Base-by-base conservation (phyloP, 257 asterid genomes). In the Scutellaria galericulata region DNA sequence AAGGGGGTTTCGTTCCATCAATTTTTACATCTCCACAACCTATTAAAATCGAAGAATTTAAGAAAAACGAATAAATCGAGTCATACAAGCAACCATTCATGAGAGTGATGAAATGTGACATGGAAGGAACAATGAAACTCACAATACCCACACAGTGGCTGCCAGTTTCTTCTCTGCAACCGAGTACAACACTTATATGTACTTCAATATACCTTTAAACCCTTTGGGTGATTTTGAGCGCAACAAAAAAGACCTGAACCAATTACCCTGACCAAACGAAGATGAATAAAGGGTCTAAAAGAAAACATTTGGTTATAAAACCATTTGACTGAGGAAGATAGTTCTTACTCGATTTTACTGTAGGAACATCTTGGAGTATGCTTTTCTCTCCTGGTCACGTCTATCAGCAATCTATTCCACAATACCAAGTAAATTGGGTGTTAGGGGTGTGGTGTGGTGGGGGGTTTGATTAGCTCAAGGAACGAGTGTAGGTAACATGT, bases 301-400 rank as follows among this genome's bases (percentile, higher is more conserved):
- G n/a, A 55, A 5, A 65, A 22, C 7, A 37, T 2, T 35, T 5
- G 37, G 24, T 37, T 9, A 3, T 41, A 12, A 11, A 41, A 41
- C 51, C 71, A 7, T 18, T 20, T 60, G 37, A 53, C 65, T 54
- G 31, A 27, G 66, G 11, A 12, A 52, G 12, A 18, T 47, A 1
- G 13, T 44, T 75, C 82, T 75, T 76, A 89, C 93, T 65, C 71
- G 24, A 56, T 22, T 31, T 31, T 14, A 46, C 70, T 75, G 73
- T 75, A 60, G 79, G 85, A 93, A 93, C 96, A 93, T 87, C 82
- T 80, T 87, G 81, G 94, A 75, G 75, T 75, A 93, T 6, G 98
- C 88, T 84, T 84, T 86, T 62, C 73, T 91, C 92, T 91, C 96
- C 88, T 73, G 82, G 42, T 88, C 83, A 55, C 90, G 91, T 77